Percentiles rank a stretch among this genome's conserved stretches.
These are phyloP conservation scores for Termitomyces sp. DNA, from an alignment of 768 basidiomycete genomes.

Conservation along the genomic window DNA sequence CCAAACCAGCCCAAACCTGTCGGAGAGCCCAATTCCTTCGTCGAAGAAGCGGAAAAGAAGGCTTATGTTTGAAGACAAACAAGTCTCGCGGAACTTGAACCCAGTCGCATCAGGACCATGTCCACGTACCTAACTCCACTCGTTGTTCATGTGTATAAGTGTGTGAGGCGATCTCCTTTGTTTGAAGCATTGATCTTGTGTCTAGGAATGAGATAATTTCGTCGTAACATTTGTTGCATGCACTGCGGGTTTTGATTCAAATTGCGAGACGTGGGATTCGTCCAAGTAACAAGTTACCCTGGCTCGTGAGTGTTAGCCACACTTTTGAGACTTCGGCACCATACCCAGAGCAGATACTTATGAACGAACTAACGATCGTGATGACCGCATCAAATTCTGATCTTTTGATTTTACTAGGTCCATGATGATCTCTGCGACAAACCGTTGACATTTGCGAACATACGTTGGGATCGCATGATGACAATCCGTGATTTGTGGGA, in stretches of 20 bases:
- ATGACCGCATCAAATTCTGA: neutral
- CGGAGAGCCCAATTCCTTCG: conserved; percentile 1
- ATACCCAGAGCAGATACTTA: neutral
- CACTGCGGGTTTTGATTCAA: neutral
- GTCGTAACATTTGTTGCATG: too few species aligned
- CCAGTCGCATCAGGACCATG: neutral
- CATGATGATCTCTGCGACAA: neutral
- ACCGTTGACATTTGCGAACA: neutral
- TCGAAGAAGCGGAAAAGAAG: conserved; percentile 1
- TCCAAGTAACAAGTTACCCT: too few species aligned
- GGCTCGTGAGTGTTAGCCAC: neutral
- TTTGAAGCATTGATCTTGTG: neutral
- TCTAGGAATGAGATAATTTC: neutral
- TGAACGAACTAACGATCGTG: neutral
- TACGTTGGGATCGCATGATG: neutral
- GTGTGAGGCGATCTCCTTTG: neutral
- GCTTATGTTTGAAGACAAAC: conserved; percentile 11
- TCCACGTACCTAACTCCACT: neutral
- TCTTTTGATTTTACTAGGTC: neutral
- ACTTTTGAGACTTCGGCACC: neutral
- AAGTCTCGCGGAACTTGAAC: neutral
- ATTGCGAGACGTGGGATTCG: neutral
- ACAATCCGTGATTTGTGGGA: neutral
- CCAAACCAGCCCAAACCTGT: neutral
- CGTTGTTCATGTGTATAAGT: too few species aligned